Evolutionary conservation across 306 rosid genomes (phyloP).

Genomic region (Delonix regia): DNA sequence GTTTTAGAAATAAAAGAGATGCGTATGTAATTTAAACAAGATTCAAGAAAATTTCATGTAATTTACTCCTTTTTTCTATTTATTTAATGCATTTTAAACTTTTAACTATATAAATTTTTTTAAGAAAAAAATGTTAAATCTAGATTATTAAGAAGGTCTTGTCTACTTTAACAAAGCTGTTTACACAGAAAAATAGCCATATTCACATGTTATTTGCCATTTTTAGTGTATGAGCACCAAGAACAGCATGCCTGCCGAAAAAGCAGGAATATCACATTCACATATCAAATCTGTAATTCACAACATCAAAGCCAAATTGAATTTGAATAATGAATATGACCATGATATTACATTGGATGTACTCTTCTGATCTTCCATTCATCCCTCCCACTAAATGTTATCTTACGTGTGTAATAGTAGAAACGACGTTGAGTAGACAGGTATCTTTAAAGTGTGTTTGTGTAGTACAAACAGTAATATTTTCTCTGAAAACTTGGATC

Average conservation of each 20-base stretch:
- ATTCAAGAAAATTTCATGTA: too few species aligned
- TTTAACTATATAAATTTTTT: too few species aligned
- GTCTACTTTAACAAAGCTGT: neutral
- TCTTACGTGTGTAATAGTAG: constrained; percentile 32
- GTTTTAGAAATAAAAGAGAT: too few species aligned
- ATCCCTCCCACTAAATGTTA: constrained; percentile 44
- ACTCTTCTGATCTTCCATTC: constrained; percentile 34
- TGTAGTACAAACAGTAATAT: constrained; percentile 18
- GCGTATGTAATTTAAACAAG: too few species aligned
- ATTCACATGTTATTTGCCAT: constrained; percentile 37
- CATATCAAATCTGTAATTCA: neutral
- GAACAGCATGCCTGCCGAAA: constrained; percentile 30
- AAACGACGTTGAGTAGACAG: constrained; percentile 34
- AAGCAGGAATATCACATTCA: too few species aligned
- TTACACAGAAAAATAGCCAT: neutral
- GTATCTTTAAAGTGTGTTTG: constrained; percentile 33
- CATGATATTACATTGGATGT: constrained; percentile 38
- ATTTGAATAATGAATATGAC: constrained; percentile 32
- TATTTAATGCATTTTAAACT: too few species aligned
- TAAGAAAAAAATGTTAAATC: too few species aligned
- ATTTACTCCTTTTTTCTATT: too few species aligned
- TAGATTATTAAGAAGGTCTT: too few species aligned
- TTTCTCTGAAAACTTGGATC: neutral
- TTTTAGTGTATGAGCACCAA: constrained; percentile 11
- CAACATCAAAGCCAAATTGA: constrained; percentile 20